phyloP scores from a whole-genome alignment of 2,329 filamentous ascomycete genomes.

The Colletotrichum echinochloae region DNA sequence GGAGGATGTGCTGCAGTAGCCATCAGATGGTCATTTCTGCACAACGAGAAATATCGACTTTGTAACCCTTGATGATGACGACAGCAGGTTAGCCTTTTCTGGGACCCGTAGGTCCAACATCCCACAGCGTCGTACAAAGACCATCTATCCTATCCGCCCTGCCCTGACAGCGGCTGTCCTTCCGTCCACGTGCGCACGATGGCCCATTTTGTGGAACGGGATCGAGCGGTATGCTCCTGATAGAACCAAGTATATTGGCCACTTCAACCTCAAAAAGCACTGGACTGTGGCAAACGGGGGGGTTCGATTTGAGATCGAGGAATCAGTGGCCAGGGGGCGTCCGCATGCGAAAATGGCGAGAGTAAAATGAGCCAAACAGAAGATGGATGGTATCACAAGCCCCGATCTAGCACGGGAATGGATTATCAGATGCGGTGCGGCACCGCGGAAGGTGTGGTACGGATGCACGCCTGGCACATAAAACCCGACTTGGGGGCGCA shows the following conservation, averaged over 20 bases:
- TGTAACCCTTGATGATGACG: conserved; percentile 30
- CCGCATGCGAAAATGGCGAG: conserved; percentile 1
- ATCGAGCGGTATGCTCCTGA: background rate
- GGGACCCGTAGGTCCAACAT: conserved; percentile 15
- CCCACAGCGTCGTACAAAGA: background rate
- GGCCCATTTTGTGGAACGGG: background rate
- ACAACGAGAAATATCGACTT: conserved; percentile 9
- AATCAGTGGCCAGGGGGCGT: conserved; percentile 6
- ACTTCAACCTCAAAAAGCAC: background rate
- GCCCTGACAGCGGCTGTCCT: background rate
- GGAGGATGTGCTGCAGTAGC: conserved; percentile 4
- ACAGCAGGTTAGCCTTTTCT: conserved; percentile 12
- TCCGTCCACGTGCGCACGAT: background rate
- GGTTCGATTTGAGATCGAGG: background rate
- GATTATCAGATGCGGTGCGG: conserved; percentile 27
- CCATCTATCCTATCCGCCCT: background rate
- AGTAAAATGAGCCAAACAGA: conserved; percentile 18
- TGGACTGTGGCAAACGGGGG: background rate
- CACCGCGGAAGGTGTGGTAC: conserved; percentile 22
- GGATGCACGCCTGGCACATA: background rate
- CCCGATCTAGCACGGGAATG: conserved; percentile 22
- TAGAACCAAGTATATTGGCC: conserved; percentile 11
- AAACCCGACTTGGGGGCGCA: background rate
- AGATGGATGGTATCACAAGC: conserved; percentile 18
- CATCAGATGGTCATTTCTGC: background rate